Evolutionary conservation across 192 early-diverging fungal species (phyloP).

Genomic region (Backusella parvicylindrica): DNA sequence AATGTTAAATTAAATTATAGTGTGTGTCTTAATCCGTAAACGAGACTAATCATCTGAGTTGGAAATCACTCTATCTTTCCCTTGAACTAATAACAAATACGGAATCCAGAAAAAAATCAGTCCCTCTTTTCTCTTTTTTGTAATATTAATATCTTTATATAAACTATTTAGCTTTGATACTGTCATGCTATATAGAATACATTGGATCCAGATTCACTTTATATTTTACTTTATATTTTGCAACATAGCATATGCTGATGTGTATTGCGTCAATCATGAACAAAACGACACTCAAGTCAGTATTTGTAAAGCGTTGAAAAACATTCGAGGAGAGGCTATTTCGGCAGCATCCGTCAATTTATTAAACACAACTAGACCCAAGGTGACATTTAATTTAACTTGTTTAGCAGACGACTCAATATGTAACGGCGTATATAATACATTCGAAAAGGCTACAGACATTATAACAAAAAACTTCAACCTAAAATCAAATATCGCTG

Average conservation of each 20-base stretch:
- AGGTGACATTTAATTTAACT: not conserved
- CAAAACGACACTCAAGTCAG: not conserved
- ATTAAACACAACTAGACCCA: not conserved
- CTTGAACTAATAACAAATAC: not conserved
- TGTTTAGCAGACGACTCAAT: not conserved
- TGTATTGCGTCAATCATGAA: not conserved
- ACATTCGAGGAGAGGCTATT: not conserved
- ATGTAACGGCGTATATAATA: slow-evolving; percentile 19
- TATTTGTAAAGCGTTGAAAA: not conserved
- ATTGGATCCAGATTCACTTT: not conserved
- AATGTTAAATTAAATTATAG: not conserved
- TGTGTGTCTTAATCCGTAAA: too few relatives aligned
- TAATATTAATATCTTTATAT: not conserved
- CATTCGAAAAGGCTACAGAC: slow-evolving; percentile 18
- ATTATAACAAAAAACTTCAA: slow-evolving; percentile 28
- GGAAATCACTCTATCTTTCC: not conserved
- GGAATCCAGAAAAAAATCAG: not conserved
- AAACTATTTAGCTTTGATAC: not conserved
- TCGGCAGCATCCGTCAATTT: not conserved
- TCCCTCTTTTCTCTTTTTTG: not conserved
- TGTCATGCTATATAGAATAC: slow-evolving; percentile 2
- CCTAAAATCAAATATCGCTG: slow-evolving; percentile 22
- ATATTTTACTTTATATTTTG: not conserved
- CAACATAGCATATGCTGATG: not conserved
- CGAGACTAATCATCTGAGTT: not conserved